Conservation (phyloP, 805 yeast genomes). For the Ogataea glucozyma region DNA sequence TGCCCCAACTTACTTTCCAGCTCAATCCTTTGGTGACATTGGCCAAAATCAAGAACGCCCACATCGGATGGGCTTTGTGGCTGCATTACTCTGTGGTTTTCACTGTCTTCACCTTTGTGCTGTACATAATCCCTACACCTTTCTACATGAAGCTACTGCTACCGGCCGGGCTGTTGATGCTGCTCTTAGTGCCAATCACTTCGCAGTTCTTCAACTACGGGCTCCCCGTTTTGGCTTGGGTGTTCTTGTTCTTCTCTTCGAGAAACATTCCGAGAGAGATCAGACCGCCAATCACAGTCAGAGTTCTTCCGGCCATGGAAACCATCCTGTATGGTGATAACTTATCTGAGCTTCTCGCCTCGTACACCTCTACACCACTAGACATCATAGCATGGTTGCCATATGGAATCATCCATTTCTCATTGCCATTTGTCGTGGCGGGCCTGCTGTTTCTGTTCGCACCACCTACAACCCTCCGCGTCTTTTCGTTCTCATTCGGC, state of each 20-base stretch:
- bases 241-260: constrained; percentile 77
- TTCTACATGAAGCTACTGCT: constrained; percentile 19
- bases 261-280: constrained; percentile 69
- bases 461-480: constrained; percentile 83
- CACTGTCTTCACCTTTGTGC: constrained; percentile 26
- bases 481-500: constrained; percentile 92
- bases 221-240: constrained; percentile 85
- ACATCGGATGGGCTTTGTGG: constrained; percentile 7
- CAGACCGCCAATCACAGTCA: constrained; percentile 86
- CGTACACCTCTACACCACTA: constrained; percentile 61
- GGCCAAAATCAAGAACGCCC: constrained; percentile 6
- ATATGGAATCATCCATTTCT: constrained; percentile 86
- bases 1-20: constrained; percentile 16
- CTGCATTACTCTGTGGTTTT: constrained; percentile 24
- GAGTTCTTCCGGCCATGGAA: constrained; percentile 89
- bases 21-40: constrained; percentile 17
- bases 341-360: constrained; percentile 79
- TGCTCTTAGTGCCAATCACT: constrained; percentile 68
- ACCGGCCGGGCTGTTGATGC: constrained; percentile 10
- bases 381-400: constrained; percentile 94
- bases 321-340: constrained; percentile 93
- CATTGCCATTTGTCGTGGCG: constrained; percentile 88
- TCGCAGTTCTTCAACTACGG: constrained; percentile 84
- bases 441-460: constrained; percentile 78
- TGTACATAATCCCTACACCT: constrained; percentile 26